These are phyloP conservation scores for Nectriaceae sp. DNA, from an alignment of 2,329 filamentous ascomycete genomes.

Conservation along the genomic window DNA sequence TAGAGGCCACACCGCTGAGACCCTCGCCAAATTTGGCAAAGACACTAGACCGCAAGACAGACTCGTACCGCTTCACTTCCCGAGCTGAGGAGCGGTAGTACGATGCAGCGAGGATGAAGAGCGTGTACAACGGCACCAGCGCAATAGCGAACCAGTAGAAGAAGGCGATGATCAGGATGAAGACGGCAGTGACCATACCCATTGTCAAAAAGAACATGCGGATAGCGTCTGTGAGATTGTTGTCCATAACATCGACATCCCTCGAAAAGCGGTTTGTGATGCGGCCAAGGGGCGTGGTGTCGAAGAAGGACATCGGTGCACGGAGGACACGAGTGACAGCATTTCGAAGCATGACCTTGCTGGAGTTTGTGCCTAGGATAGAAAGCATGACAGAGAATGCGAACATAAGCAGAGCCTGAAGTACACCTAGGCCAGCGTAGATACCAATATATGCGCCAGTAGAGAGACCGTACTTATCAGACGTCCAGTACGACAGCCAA, in stretches of 20 bases:
- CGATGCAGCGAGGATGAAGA: constrained; percentile 80
- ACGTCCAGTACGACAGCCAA: constrained; percentile 95
- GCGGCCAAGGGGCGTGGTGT: constrained; percentile 90
- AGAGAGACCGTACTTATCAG: constrained; percentile 68
- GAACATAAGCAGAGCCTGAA: constrained; percentile 77
- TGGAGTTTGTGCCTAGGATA: constrained; percentile 77
- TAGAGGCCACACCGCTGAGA: constrained; percentile 78
- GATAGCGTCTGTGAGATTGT: constrained; percentile 83
- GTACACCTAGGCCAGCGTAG: constrained; percentile 69
- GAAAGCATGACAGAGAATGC: constrained; percentile 77
- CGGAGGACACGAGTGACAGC: constrained; percentile 78
- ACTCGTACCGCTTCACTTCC: constrained; percentile 92
- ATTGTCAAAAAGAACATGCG: constrained; percentile 90
- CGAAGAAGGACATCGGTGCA: constrained; percentile 88
- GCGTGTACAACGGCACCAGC: constrained; percentile 63
- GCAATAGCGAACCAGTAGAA: constrained; percentile 82
- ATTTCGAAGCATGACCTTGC: constrained; percentile 76
- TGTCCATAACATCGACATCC: constrained; percentile 97
- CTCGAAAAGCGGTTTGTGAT: constrained; percentile 97
- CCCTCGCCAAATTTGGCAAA: constrained; percentile 93
- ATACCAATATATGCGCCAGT: constrained; percentile 72
- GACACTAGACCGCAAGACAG: constrained; percentile 81
- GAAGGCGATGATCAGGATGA: constrained; percentile 89
- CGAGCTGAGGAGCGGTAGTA: constrained; percentile 92
- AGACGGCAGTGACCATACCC: constrained; percentile 79